phyloP scores from a whole-genome alignment of 2,329 filamentous ascomycete species.

The Fusarium palustre region DNA sequence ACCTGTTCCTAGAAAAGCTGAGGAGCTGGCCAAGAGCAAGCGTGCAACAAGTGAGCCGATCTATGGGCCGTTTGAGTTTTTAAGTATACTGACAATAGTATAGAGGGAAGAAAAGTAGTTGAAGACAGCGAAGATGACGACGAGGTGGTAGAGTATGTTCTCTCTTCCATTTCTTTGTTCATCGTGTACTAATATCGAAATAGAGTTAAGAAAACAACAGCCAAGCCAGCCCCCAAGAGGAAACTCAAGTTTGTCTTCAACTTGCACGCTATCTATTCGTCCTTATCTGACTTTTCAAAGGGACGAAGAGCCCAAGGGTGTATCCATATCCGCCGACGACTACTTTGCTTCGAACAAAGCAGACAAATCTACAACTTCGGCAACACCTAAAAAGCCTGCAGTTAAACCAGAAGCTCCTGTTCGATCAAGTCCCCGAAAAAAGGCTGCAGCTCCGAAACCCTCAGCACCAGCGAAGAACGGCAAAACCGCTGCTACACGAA shows the following conservation, averaged over 20 bases:
- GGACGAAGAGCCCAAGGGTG: conserved; percentile 59
- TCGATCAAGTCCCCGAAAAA: conserved; percentile 65
- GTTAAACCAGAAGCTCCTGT: conserved; percentile 59
- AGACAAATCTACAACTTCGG: conserved; percentile 53
- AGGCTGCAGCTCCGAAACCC: conserved; percentile 52
- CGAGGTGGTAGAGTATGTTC: conserved; percentile 63
- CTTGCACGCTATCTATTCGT: not conserved
- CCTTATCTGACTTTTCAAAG: conserved; percentile 44
- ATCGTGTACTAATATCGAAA: conserved; percentile 27
- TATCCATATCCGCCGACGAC: conserved; percentile 66
- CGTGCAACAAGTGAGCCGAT: conserved; percentile 58
- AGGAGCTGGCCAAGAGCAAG: conserved; percentile 58
- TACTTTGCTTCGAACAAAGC: conserved; percentile 66
- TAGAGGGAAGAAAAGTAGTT: conserved; percentile 74
- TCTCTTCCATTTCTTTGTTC: conserved; percentile 1
- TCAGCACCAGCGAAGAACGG: conserved; percentile 48
- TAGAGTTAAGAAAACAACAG: conserved; percentile 63
- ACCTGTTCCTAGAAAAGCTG: conserved; percentile 59
- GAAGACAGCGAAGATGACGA: conserved; percentile 87
- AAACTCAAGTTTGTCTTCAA: conserved; percentile 62
- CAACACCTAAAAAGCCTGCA: conserved; percentile 57
- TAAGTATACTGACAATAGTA: conserved; percentile 32
- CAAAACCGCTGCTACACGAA: conserved; percentile 55
- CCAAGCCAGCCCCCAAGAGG: conserved; percentile 64
- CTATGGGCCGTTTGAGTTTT: not conserved